These are phyloP conservation scores for Logfia minima DNA, from an alignment of 129 eudicot species.

Conservation along the genomic window DNA sequence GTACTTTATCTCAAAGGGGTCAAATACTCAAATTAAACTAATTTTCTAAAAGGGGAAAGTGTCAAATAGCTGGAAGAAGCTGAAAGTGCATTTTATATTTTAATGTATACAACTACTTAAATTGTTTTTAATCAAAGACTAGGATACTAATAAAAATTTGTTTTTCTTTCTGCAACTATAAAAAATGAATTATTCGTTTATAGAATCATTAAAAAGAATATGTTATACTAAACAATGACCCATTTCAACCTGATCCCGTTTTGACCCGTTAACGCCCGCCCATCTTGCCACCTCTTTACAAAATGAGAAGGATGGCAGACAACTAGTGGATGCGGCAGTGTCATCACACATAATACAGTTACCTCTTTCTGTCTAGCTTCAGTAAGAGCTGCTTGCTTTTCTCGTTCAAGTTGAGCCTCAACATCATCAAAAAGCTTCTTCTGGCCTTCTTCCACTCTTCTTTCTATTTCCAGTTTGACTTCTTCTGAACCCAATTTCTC, in stretches of 20 bases:
- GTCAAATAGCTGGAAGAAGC: not conserved
- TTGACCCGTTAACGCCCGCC: not conserved
- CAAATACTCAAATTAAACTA: not conserved
- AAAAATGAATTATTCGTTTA: not conserved
- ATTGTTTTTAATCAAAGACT: not conserved
- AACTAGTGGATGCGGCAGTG: not conserved
- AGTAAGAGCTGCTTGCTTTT: constrained; percentile 74
- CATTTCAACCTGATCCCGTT: not conserved
- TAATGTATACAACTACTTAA: not conserved
- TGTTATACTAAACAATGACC: not conserved
- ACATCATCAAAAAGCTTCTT: constrained; percentile 72
- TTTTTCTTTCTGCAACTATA: not conserved
- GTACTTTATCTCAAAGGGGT: not conserved
- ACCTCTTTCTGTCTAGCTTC: constrained; percentile 92
- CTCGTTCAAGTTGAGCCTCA: constrained; percentile 71
- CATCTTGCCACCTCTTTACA: not conserved
- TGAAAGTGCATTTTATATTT: not conserved
- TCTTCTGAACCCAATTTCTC: constrained; percentile 73
- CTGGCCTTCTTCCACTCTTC: constrained; percentile 61
- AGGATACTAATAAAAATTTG: not conserved
- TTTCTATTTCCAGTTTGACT: constrained; percentile 64
- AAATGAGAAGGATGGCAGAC: not conserved
- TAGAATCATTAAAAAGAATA: not conserved
- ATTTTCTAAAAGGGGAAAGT: not conserved
- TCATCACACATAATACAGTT: not conserved